These are phyloP conservation scores for Sabuloglossum arenarium DNA, from an alignment of 495 filamentous ascomycete species.

Conservation along the genomic window DNA sequence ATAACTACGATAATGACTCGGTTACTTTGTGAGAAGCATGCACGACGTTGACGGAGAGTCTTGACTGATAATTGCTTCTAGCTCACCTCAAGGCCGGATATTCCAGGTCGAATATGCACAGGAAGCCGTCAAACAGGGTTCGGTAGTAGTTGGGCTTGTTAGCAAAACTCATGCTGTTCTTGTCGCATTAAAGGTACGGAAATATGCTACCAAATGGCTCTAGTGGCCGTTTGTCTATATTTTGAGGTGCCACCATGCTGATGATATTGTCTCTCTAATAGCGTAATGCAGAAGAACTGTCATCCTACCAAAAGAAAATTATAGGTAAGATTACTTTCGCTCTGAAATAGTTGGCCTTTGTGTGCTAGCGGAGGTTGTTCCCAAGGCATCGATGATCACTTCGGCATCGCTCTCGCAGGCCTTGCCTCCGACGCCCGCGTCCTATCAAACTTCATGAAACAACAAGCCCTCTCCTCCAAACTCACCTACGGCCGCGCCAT, in stretches of 20 bases:
- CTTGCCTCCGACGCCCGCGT: conserved; percentile 96
- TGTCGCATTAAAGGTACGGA: conserved; percentile 75
- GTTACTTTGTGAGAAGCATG: conserved; percentile 73
- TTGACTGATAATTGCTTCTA: conserved; percentile 17
- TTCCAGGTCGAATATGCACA: conserved; percentile 98
- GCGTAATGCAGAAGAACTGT: conserved; percentile 98
- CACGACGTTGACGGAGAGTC: not conserved
- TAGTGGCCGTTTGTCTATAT: not conserved
- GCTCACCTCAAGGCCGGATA: conserved; percentile 97
- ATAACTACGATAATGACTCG: conserved; percentile 99
- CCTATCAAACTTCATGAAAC: conserved; percentile 99
- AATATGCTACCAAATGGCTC: not conserved
- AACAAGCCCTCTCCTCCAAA: conserved; percentile 85
- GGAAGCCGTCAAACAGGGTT: conserved; percentile 97
- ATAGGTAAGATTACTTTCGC: conserved; percentile 27
- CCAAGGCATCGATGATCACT: conserved; percentile 64
- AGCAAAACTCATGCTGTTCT: conserved; percentile 97
- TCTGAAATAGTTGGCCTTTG: not conserved
- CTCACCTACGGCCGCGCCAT: conserved; percentile 91
- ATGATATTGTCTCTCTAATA: conserved; percentile 16
- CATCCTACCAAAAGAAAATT: conserved; percentile 98
- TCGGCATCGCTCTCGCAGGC: conserved; percentile 87
- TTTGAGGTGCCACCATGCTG: not conserved
- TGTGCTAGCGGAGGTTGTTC: not conserved
- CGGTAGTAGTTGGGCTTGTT: conserved; percentile 86